Evolutionary conservation across 345 rosid species (phyloP), one percentile per base, ranked within the genome.

Genomic region (Acer negundo): DNA sequence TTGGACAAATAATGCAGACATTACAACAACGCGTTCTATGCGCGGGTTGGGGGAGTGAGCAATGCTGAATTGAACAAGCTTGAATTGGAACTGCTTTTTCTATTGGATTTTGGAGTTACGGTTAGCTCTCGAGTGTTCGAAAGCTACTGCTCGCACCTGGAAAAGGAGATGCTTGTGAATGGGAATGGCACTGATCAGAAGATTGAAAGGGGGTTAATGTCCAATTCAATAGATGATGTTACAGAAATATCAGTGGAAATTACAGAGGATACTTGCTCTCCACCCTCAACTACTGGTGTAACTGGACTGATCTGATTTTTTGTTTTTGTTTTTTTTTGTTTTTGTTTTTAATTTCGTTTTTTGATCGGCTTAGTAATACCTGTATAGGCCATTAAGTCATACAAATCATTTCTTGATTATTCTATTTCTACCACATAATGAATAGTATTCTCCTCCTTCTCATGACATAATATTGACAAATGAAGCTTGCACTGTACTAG

Each of bases 1-100:
- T 31, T 19, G 46, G 61, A 13, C 42, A 24, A 12, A 16, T 74
- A 12, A 16, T 74, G 82, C 82, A 94, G 97, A 81, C 97, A 93
- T 69, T 89, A 93, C 76, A 89, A 91, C 86, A 95, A 93, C 59
- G 94, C 90, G 10, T 85, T 93, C 81, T 93, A 88, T 40, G 98
- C 98, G 0, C 73, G 84, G 47, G 94, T 93, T 1, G 98, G 98
- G n/a, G 98, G 98, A 40, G 89, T 95, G 75, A 93, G 86, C 88
- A 95, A 91, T 56, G 84, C 83, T 0, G 98, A 93, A 76, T 74
- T 95, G 84, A 95, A 95, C 88, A 87, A 80, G 84, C 86, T 95
- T 35, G 98, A 95, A 75, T 51, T 92, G 6, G 93, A 95, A 62
- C 86, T 95, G 67, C 97, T 95, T n/a, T 85, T 92, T 70, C 95